These are phyloP conservation scores for Rubia balearica DNA, from an alignment of 305 asterid species.

Conservation along the genomic window DNA sequence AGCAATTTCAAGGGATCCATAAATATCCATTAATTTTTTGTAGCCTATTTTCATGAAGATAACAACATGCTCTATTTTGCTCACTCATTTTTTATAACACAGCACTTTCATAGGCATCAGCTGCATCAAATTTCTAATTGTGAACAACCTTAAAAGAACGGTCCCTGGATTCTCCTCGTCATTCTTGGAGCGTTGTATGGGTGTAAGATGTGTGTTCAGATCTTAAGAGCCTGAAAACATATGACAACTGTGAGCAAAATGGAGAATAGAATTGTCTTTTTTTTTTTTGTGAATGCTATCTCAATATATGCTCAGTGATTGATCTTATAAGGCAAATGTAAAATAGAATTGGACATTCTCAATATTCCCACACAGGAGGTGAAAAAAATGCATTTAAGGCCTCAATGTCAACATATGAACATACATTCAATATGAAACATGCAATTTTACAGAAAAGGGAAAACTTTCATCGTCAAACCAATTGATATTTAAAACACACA, in stretches of 20 bases:
- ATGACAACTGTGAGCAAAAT: constrained; percentile 7
- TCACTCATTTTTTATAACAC: constrained; percentile 22
- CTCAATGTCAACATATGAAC: neutral
- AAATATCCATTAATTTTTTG: too few relatives aligned
- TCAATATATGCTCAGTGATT: neutral
- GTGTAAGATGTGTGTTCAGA: constrained; percentile 70
- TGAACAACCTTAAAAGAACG: constrained; percentile 29
- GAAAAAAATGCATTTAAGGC: neutral
- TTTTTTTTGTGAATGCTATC: neutral
- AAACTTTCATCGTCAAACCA: constrained; percentile 40
- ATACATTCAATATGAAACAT: constrained; percentile 38
- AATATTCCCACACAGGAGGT: neutral
- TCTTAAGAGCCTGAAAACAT: constrained; percentile 68
- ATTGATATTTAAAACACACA: constrained; percentile 61
- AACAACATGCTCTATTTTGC: too few relatives aligned
- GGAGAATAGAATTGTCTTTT: neutral
- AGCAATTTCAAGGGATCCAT: too few relatives aligned
- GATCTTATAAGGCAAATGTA: neutral
- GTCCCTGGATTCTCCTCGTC: constrained; percentile 22
- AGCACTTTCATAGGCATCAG: constrained; percentile 20
- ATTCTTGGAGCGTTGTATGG: constrained; percentile 67
- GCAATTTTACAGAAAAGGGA: constrained; percentile 31
- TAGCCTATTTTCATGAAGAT: too few relatives aligned
- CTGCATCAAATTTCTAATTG: constrained; percentile 31
- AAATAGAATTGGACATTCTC: too few relatives aligned